Percentiles rank a stretch among this genome's conserved stretches.
phyloP scores from a whole-genome alignment of 169 alveolate species.

The Babesia sp. region DNA sequence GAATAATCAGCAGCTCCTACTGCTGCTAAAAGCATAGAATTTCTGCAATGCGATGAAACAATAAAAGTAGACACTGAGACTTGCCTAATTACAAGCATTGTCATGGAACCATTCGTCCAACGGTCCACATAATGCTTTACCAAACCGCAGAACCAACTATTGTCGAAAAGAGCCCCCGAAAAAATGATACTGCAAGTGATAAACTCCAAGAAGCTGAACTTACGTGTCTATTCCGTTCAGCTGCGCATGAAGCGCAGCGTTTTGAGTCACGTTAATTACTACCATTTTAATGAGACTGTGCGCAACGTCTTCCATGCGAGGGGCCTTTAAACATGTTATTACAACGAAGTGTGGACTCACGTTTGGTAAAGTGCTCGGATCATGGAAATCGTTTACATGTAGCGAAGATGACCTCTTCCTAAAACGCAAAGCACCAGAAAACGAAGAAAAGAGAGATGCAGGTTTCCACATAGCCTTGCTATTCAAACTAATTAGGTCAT shows the following conservation, averaged over 20 bases:
- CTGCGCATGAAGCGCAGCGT: slow-evolving; percentile 26
- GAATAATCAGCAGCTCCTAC: slow-evolving; percentile 1
- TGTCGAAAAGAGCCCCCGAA: slow-evolving; percentile 23
- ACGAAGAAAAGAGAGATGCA: not conserved
- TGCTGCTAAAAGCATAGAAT: slow-evolving; percentile 10
- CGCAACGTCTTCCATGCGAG: slow-evolving; percentile 37
- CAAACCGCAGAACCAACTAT: not conserved
- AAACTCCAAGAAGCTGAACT: not conserved
- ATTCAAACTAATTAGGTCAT: not conserved
- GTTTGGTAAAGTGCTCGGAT: not conserved
- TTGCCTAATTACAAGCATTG: slow-evolving; percentile 7
- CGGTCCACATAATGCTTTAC: slow-evolving; percentile 8
- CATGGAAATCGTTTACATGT: not conserved
- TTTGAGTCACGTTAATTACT: slow-evolving; percentile 35
- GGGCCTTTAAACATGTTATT: not conserved
- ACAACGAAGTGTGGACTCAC: not conserved
- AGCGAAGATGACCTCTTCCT: not conserved
- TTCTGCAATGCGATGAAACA: not conserved
- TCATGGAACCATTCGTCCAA: slow-evolving; percentile 25
- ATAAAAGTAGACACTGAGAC: not conserved
- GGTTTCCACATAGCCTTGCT: not conserved
- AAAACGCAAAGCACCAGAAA: not conserved
- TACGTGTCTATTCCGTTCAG: slow-evolving; percentile 33
- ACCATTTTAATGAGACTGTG: slow-evolving; percentile 33
- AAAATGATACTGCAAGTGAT: slow-evolving; percentile 15